Conservation (phyloP, 2,329 filamentous ascomycete species). For the Dothidotthia symphoricarpi region DNA sequence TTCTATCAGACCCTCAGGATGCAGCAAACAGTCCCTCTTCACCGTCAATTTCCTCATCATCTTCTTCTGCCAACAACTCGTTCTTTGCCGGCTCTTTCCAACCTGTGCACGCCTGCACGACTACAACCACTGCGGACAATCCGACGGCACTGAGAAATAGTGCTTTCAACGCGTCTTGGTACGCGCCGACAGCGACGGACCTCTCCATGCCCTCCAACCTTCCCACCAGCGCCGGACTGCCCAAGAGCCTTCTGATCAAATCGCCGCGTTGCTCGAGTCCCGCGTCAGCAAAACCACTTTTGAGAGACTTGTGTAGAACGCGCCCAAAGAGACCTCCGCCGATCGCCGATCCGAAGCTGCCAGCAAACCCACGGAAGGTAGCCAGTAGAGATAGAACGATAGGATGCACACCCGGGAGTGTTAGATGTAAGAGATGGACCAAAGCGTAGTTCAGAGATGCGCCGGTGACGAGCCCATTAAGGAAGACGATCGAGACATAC, state of each 20-base stretch:
- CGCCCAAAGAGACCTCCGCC: constrained; percentile 74
- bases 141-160: constrained; percentile 55
- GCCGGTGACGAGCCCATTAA: constrained; percentile 71
- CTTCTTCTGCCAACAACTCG: constrained; percentile 6
- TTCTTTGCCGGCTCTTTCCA: constrained; percentile 47
- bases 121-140: constrained; percentile 50
- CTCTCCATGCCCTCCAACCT: constrained; percentile 51
- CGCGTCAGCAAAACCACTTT: constrained; percentile 55
- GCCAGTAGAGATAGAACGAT: constrained; percentile 72
- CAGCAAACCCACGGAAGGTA: constrained; percentile 79
- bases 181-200: constrained; percentile 53
- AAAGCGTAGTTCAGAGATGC: constrained; percentile 77
- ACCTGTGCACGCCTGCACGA: constrained; percentile 59
- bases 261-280: constrained; percentile 42
- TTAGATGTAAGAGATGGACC: constrained; percentile 74
- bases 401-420: constrained; percentile 64
- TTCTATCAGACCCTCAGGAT: no score
- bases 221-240: constrained; percentile 58
- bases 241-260: constrained; percentile 56
- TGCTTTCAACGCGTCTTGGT: constrained; percentile 53
- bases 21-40: constrained; percentile 23
- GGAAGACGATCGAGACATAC: constrained; percentile 62
- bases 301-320: constrained; percentile 56
- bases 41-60: constrained; percentile 21
- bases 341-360: constrained; percentile 75